Conservation (phyloP, 345 rosid species). For the Rhodomyrtus tomentosa region DNA sequence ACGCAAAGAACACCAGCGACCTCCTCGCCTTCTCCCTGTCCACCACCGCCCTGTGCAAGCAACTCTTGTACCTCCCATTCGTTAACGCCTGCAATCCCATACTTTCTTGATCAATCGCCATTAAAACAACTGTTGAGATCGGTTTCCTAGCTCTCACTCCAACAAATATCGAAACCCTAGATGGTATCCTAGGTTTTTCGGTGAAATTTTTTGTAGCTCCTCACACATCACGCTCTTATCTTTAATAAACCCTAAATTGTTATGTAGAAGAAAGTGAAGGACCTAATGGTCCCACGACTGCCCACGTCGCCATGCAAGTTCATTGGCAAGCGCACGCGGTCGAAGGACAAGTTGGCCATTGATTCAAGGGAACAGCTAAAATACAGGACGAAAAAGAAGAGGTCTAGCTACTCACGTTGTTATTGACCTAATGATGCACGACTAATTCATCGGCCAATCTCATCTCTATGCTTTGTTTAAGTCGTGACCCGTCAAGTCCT, state of each 20-base stretch:
- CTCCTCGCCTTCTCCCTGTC: constrained; percentile 37
- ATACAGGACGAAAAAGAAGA: neutral
- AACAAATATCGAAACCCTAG: neutral
- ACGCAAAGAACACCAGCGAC: constrained; percentile 44
- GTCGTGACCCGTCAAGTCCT: neutral
- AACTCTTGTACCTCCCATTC: constrained; percentile 57
- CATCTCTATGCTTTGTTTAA: neutral
- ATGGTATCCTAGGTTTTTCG: neutral
- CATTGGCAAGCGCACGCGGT: neutral
- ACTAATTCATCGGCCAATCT: neutral
- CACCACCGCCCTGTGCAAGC: constrained; percentile 66
- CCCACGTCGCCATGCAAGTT: neutral
- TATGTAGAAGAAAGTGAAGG: neutral
- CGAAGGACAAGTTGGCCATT: neutral
- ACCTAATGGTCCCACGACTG: neutral
- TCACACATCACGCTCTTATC: neutral
- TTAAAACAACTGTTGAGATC: neutral
- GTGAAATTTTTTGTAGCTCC: neutral
- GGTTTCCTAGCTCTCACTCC: neutral
- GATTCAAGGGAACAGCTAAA: neutral
- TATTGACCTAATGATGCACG: neutral
- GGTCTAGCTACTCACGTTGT: neutral
- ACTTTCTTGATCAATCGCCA: neutral
- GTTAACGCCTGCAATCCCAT: constrained; percentile 29
- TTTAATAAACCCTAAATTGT: neutral